phyloP scores from a whole-genome alignment of 75 land plant species.

The Azolla pinnata region DNA sequence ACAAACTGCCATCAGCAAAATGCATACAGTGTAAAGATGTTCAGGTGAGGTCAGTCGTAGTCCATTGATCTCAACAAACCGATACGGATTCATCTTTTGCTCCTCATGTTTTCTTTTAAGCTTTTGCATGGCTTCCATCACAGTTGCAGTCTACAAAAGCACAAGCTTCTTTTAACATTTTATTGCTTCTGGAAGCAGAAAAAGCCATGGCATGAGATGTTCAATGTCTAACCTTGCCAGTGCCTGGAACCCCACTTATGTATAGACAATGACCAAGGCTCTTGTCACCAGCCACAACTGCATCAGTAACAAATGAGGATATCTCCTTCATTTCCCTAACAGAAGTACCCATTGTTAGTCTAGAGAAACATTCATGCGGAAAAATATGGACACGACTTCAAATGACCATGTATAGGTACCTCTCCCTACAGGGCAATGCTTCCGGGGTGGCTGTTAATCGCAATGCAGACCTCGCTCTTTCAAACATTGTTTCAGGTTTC shows the following conservation, averaged over 20 bases:
- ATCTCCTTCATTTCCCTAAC: slow-evolving; percentile 86
- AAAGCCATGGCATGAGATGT: background rate
- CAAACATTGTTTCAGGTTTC: slow-evolving; percentile 56
- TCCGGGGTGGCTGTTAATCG: slow-evolving; percentile 68
- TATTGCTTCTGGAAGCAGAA: background rate
- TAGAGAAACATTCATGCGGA: no score
- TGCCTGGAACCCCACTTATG: slow-evolving; percentile 97
- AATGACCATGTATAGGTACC: no score
- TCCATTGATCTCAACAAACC: slow-evolving; percentile 92
- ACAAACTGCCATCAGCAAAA: no score
- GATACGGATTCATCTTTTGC: slow-evolving; percentile 49
- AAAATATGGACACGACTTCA: no score
- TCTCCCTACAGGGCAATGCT: slow-evolving; percentile 73
- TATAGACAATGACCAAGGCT: slow-evolving; percentile 93
- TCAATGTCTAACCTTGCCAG: slow-evolving; percentile 65
- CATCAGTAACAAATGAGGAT: slow-evolving; percentile 74
- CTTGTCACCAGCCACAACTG: slow-evolving; percentile 58
- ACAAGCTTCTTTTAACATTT: background rate
- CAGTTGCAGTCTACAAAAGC: slow-evolving; percentile 82
- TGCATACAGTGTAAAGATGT: slow-evolving; percentile 61
- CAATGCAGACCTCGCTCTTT: slow-evolving; percentile 71
- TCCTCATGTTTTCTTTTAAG: slow-evolving; percentile 54
- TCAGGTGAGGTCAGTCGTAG: slow-evolving; percentile 91
- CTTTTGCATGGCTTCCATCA: slow-evolving; percentile 74
- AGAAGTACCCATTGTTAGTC: no score